These are phyloP conservation scores for Haematococcus lacustris DNA, from an alignment of 139 green algal species.

Conservation along the genomic window DNA sequence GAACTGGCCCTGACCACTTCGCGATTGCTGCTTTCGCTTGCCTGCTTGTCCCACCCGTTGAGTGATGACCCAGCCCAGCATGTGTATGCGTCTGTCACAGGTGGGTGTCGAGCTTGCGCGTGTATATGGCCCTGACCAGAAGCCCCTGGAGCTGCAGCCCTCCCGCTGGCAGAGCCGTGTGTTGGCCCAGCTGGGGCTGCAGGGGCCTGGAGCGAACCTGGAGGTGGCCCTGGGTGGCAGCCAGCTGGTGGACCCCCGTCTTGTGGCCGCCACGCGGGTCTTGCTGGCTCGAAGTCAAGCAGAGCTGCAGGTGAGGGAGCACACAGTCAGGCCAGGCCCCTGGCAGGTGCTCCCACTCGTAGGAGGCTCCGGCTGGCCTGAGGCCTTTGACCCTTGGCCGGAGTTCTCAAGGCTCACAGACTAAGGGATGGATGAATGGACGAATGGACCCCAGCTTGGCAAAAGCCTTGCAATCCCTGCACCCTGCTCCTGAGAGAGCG, in stretches of 20 bases:
- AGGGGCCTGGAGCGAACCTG: constrained; percentile 9
- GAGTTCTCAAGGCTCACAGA: neutral
- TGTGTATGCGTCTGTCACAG: constrained; percentile 25
- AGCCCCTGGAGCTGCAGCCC: constrained; percentile 31
- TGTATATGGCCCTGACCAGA: constrained; percentile 7
- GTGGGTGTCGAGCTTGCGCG: constrained; percentile 31
- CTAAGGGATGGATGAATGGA: too few species aligned
- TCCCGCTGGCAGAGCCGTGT: neutral
- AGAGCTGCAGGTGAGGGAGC: constrained; percentile 33
- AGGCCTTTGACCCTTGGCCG: too few species aligned
- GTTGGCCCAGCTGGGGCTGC: neutral
- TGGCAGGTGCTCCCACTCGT: neutral
- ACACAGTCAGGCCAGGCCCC: neutral
- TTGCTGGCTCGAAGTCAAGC: constrained; percentile 28
- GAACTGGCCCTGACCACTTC: neutral
- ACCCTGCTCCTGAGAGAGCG: too few species aligned
- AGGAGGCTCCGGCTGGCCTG: too few species aligned
- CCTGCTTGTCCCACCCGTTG: neutral
- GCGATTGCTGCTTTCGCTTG: neutral
- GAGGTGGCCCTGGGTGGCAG: constrained; percentile 22
- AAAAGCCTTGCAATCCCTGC: too few species aligned
- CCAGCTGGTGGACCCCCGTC: constrained; percentile 33
- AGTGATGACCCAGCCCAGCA: neutral
- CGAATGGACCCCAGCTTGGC: too few species aligned
- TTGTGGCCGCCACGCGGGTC: constrained; percentile 49